phyloP scores from a whole-genome alignment of 2,329 filamentous ascomycete genomes.

The Pseudogymnoascus sp. region DNA sequence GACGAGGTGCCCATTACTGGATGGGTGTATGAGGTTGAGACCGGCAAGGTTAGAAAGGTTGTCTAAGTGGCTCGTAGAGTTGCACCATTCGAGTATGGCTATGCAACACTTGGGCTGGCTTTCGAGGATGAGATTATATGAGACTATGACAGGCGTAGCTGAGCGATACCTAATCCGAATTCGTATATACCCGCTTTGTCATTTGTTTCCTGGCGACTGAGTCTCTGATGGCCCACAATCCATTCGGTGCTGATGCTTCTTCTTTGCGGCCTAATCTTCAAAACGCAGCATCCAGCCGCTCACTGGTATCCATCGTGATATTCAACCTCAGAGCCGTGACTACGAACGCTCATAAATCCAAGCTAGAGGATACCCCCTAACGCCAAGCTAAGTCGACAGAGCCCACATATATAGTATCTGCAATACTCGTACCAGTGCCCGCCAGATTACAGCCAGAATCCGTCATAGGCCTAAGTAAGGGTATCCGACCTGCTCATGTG shows the following conservation, averaged over 20 bases:
- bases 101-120: neutral
- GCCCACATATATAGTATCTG: neutral
- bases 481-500: neutral
- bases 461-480: neutral
- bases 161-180: neutral
- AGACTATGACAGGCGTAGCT: neutral
- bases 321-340: neutral
- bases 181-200: neutral
- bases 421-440: neutral
- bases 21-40: constrained; percentile 75
- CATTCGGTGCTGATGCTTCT: neutral
- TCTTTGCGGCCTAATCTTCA: neutral
- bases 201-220: neutral
- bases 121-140: neutral
- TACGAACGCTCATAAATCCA: neutral
- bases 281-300: neutral
- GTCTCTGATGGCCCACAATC: neutral
- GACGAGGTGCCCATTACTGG: constrained; percentile 57
- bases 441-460: neutral
- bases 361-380: neutral
- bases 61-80: constrained; percentile 25
- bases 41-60: constrained; percentile 52
- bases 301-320: neutral
- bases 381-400: neutral
- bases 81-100: neutral